These are phyloP conservation scores for Fonsecaea multimorphosa DNA, from an alignment of 2,329 filamentous ascomycete genomes.

Conservation along the genomic window DNA sequence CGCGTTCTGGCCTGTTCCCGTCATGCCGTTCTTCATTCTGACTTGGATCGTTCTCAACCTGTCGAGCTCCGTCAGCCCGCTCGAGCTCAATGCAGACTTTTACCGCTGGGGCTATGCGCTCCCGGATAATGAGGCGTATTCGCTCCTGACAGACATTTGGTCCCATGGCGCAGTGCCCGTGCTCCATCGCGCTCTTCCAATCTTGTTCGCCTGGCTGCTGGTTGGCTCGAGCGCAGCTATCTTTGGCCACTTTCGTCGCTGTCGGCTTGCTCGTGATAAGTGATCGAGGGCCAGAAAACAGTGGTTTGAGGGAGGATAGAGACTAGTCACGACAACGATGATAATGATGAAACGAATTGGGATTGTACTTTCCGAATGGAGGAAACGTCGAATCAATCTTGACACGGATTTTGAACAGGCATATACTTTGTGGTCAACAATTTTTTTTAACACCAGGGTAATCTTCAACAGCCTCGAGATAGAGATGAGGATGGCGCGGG, in stretches of 20 bases:
- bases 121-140: constrained; percentile 51
- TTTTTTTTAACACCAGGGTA: too few species aligned
- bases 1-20: constrained; percentile 48
- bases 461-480: too few species aligned
- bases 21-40: constrained; percentile 53
- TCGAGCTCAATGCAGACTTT: constrained; percentile 52
- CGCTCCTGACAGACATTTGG: constrained; percentile 54
- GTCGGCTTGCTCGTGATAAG: constrained; percentile 1
- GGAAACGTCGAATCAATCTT: not conserved
- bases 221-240: constrained; percentile 21
- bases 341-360: not conserved
- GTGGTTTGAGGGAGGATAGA: not conserved
- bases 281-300: not conserved
- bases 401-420: not conserved
- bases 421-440: too few species aligned
- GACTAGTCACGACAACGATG: not conserved
- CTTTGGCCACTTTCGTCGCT: constrained; percentile 11
- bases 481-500: too few species aligned
- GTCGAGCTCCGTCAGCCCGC: constrained; percentile 51
- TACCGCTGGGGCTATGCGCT: constrained; percentile 50
- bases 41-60: constrained; percentile 55
- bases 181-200: constrained; percentile 50
- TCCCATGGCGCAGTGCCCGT: constrained; percentile 51
- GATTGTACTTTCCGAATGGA: not conserved
- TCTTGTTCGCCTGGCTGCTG: constrained; percentile 52